Percentiles rank a stretch among this genome's conserved stretches.
Evolutionary conservation across 768 basidiomycete species (phyloP).

Genomic region (Tulasnella sp.): DNA sequence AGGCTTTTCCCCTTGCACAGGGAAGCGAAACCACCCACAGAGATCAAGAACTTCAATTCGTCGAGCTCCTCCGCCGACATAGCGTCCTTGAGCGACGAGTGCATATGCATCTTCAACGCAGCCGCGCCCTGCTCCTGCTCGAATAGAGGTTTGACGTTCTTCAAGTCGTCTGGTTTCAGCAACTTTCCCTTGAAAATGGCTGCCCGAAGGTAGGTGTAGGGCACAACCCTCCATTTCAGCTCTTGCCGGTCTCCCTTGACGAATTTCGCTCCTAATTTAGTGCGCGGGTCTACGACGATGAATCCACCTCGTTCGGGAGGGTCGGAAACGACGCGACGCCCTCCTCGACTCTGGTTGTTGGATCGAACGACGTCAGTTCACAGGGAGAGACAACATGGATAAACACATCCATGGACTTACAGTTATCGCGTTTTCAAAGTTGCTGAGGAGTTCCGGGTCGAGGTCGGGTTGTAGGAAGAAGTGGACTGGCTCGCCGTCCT

Average conservation of each 20-base stretch:
- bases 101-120: slow-evolving; percentile 11
- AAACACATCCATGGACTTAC: not conserved
- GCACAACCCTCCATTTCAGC: slow-evolving; percentile 8
- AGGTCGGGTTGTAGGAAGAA: slow-evolving; percentile 24
- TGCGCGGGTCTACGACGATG: slow-evolving; percentile 22
- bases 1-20: not conserved
- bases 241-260: not conserved
- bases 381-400: not conserved
- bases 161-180: not conserved
- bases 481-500: slow-evolving; percentile 15
- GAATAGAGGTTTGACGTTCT: slow-evolving; percentile 18
- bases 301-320: slow-evolving; percentile 13
- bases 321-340: not conserved
- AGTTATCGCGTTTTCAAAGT: slow-evolving; percentile 10
- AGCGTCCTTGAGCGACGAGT: not conserved
- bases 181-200: slow-evolving; percentile 13
- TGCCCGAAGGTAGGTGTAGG: slow-evolving; percentile 19
- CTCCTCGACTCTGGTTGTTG: slow-evolving; percentile 16
- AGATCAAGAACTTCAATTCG: slow-evolving; percentile 9
- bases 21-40: not conserved
- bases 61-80: not conserved
- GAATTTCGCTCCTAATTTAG: not conserved
- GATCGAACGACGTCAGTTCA: not conserved
- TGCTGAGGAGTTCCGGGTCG: not conserved
- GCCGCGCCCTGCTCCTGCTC: not conserved